Evolutionary conservation across 1,139 yeast species (phyloP), one percentile per base, ranked within the genome.

Genomic region (Debaryomyces psychrophilus): DNA sequence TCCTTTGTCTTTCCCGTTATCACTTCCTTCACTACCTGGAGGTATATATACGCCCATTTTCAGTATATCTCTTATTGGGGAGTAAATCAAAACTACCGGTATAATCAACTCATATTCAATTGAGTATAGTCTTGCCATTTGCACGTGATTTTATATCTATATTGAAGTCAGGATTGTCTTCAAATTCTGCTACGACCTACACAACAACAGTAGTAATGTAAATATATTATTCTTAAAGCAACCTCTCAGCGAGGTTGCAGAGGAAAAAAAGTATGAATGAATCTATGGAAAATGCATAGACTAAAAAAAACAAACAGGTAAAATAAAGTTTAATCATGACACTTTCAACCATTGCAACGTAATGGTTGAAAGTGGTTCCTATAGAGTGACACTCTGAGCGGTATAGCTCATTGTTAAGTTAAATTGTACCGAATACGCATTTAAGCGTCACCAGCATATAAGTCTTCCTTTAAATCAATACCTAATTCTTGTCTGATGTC

Each of bases 401-500:
- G 26, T 22, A 33, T 33, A 25, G 18, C n/a, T 18, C 14, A 15
- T 12, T 33, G 36, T 33, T 33, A 33, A 18, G 7, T 37, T 35
- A 7, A 15, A 15, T 20, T 7, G 28, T 28, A 12, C 6, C 28
- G 25, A 26, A 15, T 25, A 8, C 34, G 9, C 40, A 38, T 37
- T 50, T 58, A 61, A 49, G 61, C 60, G 33, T 63, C 57, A 46
- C 61, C 69, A 54, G 73, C 68, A 56, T 68, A 90, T 65, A 92
- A 82, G 60, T 89, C 96, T 76, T 92, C 98, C 79, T 89, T 90
- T 68, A 92, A 84, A 60, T 95, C 95, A 69, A 92, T 81, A 60
- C 97, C 98, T 65, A 93, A 82, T 71, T 90, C 96, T 71, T 87
- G 80, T 78, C 97, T 89, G 59, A 90, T 81, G 53, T 84, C 95